These are phyloP conservation scores for Lachnellula hyalina DNA, from an alignment of 2,329 filamentous ascomycete species.

Conservation along the genomic window DNA sequence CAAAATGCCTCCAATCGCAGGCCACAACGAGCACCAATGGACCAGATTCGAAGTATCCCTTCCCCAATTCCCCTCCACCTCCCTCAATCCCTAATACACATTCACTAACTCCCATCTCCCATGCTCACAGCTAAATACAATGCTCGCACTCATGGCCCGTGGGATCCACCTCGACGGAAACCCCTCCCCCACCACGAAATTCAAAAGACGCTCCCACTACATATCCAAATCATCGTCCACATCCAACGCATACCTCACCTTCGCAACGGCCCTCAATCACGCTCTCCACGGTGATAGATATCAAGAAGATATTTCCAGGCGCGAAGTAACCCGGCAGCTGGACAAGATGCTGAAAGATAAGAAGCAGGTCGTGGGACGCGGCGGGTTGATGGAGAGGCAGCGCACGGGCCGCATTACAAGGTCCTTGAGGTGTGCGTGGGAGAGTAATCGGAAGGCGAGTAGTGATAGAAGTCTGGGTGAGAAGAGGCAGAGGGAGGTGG, in stretches of 20 bases:
- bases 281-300: slow-evolving; percentile 23
- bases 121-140: slow-evolving; percentile 16
- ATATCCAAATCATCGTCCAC: background rate
- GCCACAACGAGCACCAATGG: slow-evolving; percentile 10
- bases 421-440: slow-evolving; percentile 25
- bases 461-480: slow-evolving; percentile 24
- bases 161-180: slow-evolving; percentile 20
- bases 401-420: slow-evolving; percentile 23
- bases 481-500: slow-evolving; percentile 18
- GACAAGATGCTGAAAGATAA: slow-evolving; percentile 19
- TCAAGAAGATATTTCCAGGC: slow-evolving; percentile 18
- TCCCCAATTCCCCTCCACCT: background rate
- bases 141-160: slow-evolving; percentile 27
- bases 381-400: slow-evolving; percentile 25
- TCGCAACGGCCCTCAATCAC: slow-evolving; percentile 30
- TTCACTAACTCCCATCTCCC: background rate
- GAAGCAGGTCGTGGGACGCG: slow-evolving; percentile 21
- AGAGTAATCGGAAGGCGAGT: slow-evolving; percentile 13
- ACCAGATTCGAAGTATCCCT: slow-evolving; percentile 14
- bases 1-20: slow-evolving; percentile 7
- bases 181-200: background rate
- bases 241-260: slow-evolving; percentile 16
- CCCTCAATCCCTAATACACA: background rate
- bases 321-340: slow-evolving; percentile 28
- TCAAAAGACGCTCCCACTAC: slow-evolving; percentile 14